These are phyloP conservation scores for Russula emetica DNA, from an alignment of 768 basidiomycete species.

Conservation along the genomic window DNA sequence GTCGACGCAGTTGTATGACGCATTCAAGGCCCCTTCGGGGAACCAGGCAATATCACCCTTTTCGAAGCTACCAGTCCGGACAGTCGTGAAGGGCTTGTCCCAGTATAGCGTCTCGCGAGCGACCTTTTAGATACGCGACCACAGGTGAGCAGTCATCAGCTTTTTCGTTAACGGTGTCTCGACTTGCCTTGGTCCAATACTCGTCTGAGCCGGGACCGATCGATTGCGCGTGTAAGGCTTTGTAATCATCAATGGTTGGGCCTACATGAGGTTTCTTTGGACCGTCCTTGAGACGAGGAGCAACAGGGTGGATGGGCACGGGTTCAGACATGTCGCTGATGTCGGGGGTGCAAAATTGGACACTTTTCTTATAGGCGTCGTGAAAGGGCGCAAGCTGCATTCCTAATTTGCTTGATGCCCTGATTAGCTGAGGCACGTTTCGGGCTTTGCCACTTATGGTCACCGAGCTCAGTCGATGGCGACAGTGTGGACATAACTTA, in stretches of 20 bases:
- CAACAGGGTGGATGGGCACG: conserved; percentile 59
- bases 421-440: background rate
- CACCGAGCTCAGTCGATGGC: background rate
- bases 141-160: background rate
- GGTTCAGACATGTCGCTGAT: conserved; percentile 31
- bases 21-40: conserved; percentile 90
- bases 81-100: conserved; percentile 86
- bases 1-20: conserved; percentile 96
- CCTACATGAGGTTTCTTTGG: conserved; percentile 71
- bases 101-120: conserved; percentile 78
- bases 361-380: conserved; percentile 13
- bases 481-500: background rate
- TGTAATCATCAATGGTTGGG: conserved; percentile 74
- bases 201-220: conserved; percentile 72
- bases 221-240: conserved; percentile 58
- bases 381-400: conserved; percentile 5
- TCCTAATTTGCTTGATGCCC: conserved; percentile 3
- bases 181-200: conserved; percentile 79
- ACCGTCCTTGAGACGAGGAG: conserved; percentile 63
- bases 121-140: conserved; percentile 38
- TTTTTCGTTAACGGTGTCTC: background rate
- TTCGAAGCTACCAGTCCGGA: conserved; percentile 76
- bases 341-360: background rate
- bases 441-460: background rate
- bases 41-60: conserved; percentile 93